Conservation (phyloP, 1,284 basidiomycete species). For the Quambalaria eucalypti region DNA sequence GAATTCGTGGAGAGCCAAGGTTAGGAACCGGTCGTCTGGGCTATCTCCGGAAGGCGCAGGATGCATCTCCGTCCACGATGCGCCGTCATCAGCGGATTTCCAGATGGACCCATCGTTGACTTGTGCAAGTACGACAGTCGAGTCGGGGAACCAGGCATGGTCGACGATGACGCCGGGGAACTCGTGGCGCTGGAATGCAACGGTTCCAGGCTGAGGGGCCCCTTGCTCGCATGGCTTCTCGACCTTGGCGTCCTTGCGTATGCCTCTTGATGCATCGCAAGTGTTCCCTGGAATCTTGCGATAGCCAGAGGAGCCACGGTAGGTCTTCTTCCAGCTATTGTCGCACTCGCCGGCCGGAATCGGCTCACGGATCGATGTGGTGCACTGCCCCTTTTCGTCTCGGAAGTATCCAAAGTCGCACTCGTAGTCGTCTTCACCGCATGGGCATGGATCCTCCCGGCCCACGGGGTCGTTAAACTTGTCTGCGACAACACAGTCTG, state of each 20-base stretch:
- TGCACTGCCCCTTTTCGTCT: conserved; percentile 60
- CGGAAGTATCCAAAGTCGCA: conserved; percentile 85
- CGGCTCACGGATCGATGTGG: conserved; percentile 68
- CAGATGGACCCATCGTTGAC: conserved; percentile 69
- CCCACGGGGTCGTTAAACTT: conserved; percentile 54
- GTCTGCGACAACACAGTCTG: conserved; percentile 81
- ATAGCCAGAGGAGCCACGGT: conserved; percentile 81
- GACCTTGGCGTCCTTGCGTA: conserved; percentile 62
- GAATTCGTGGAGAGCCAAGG: conserved; percentile 76
- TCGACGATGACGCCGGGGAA: conserved; percentile 66
- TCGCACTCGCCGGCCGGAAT: conserved; percentile 70
- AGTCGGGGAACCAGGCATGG: conserved; percentile 65
- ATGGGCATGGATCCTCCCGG: conserved; percentile 73
- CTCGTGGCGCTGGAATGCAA: conserved; percentile 52
- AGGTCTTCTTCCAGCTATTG: conserved; percentile 56
- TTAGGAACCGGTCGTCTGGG: conserved; percentile 56
- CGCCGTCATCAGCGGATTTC: conserved; percentile 91
- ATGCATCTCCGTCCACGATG: conserved; percentile 64
- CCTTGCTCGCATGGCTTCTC: conserved; percentile 62
- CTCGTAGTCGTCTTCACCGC: conserved; percentile 81
- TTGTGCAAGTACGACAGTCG: conserved; percentile 72
- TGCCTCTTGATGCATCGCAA: conserved; percentile 58
- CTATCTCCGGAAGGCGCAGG: conserved; percentile 49
- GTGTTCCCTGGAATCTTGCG: conserved; percentile 86
- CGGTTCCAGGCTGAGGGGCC: conserved; percentile 46